Evolutionary conservation across 192 early-diverging fungal species (phyloP).

Genomic region (Podila epigama): DNA sequence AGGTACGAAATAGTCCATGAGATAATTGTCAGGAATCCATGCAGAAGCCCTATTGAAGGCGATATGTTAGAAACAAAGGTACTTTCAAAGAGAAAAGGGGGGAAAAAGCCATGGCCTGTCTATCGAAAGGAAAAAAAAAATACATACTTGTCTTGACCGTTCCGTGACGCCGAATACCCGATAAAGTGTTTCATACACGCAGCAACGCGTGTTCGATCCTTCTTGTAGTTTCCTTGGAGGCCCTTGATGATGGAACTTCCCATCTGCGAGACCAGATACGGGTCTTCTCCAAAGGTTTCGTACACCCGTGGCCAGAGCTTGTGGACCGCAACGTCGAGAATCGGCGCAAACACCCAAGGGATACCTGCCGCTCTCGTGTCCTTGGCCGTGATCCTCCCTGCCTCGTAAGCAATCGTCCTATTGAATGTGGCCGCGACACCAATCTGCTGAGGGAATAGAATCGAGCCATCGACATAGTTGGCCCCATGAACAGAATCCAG

Average conservation of each 20-base stretch:
- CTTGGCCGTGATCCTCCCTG: constrained; percentile 66
- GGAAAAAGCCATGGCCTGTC: neutral
- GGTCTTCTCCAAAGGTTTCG: constrained; percentile 65
- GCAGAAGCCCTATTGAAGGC: constrained; percentile 32
- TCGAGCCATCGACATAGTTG: constrained; percentile 67
- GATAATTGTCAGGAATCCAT: constrained; percentile 56
- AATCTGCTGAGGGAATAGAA: constrained; percentile 67
- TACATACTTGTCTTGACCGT: constrained; percentile 47
- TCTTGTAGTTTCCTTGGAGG: constrained; percentile 73
- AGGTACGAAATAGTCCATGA: constrained; percentile 71
- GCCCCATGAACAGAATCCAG: constrained; percentile 72
- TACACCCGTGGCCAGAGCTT: constrained; percentile 66
- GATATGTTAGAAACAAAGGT: neutral
- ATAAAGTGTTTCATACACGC: constrained; percentile 76
- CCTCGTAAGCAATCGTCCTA: constrained; percentile 60
- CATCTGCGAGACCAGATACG: constrained; percentile 61
- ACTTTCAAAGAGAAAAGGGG: neutral
- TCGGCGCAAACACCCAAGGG: constrained; percentile 70
- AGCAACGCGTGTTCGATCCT: constrained; percentile 64
- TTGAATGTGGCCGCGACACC: constrained; percentile 68
- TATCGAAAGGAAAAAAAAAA: neutral
- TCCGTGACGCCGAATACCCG: constrained; percentile 66
- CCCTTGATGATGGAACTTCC: constrained; percentile 59
- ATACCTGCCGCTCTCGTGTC: constrained; percentile 69
- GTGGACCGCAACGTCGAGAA: constrained; percentile 64